Evolutionary conservation across 768 basidiomycete genomes (phyloP).

Genomic region (Tylopilus subfusipes): DNA sequence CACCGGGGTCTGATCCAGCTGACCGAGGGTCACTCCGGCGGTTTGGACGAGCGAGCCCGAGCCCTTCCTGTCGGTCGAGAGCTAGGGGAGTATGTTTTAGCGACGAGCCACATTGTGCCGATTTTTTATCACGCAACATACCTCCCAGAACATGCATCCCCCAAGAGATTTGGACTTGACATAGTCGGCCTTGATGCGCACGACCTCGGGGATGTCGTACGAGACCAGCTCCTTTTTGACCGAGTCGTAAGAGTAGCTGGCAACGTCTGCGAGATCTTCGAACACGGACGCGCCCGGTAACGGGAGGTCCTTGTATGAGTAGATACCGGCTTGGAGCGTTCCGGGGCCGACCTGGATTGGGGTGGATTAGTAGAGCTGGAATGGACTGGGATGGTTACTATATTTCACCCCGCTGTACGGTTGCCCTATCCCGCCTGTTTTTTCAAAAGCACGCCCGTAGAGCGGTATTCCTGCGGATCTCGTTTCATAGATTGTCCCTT

Average conservation of each 20-base stretch:
- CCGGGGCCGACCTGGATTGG: slow-evolving; percentile 60
- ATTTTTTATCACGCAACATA: slow-evolving; percentile 6
- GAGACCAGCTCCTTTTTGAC: slow-evolving; percentile 65
- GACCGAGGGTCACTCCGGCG: slow-evolving; percentile 44
- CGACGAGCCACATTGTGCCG: background rate
- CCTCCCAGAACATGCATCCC: slow-evolving; percentile 75
- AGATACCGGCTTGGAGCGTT: slow-evolving; percentile 37
- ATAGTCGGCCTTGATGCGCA: slow-evolving; percentile 64
- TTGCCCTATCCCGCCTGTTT: slow-evolving; percentile 62
- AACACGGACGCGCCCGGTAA: slow-evolving; percentile 55
- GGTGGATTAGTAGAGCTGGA: slow-evolving; percentile 1
- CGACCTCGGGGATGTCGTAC: slow-evolving; percentile 73
- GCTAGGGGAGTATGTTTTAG: slow-evolving; percentile 16
- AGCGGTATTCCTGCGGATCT: slow-evolving; percentile 61
- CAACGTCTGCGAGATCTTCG: slow-evolving; percentile 66
- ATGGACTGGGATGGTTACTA: background rate
- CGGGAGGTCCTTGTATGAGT: slow-evolving; percentile 76
- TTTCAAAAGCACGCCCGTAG: slow-evolving; percentile 76
- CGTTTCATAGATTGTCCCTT: background rate
- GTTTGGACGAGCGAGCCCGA: slow-evolving; percentile 55
- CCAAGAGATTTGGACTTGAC: slow-evolving; percentile 56
- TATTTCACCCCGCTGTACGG: slow-evolving; percentile 60
- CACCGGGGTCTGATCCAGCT: slow-evolving; percentile 52
- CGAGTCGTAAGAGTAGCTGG: slow-evolving; percentile 75
- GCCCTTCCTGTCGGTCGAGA: slow-evolving; percentile 60